Conservation (phyloP, 116 monocot genomes). For the Dioscorea cayenensis region DNA sequence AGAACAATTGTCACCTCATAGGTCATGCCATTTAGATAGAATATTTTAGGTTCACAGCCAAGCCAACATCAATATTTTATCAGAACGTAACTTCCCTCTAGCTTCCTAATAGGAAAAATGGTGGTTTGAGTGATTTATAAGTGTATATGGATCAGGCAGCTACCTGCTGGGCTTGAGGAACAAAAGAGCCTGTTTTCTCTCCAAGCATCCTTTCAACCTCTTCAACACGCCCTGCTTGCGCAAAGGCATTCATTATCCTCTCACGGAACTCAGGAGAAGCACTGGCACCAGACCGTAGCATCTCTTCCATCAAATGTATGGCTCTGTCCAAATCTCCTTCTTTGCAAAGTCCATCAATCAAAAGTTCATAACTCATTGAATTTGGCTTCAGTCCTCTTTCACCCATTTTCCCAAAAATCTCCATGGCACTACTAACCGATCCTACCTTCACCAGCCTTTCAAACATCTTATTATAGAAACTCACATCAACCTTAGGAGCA, state of each 20-base stretch:
- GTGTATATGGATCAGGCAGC: background rate
- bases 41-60: background rate
- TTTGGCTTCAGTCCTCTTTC: slow-evolving; percentile 64
- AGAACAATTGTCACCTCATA: background rate
- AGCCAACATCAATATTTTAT: background rate
- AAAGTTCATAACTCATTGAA: slow-evolving; percentile 38
- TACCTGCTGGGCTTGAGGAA: slow-evolving; percentile 14
- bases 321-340: slow-evolving; percentile 53
- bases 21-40: background rate
- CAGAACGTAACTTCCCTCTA: background rate
- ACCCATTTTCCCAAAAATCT: slow-evolving; percentile 60
- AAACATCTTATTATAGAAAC: slow-evolving; percentile 58
- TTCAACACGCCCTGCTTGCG: slow-evolving; percentile 22
- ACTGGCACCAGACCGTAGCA: slow-evolving; percentile 27
- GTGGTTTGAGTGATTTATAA: background rate
- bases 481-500: slow-evolving; percentile 41
- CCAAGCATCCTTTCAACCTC: slow-evolving; percentile 31
- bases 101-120: background rate
- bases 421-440: slow-evolving; percentile 31
- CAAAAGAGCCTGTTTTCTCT: slow-evolving; percentile 4
- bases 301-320: slow-evolving; percentile 46
- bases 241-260: slow-evolving; percentile 25
- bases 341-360: slow-evolving; percentile 56
- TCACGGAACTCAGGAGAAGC: slow-evolving; percentile 25
- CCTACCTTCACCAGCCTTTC: slow-evolving; percentile 65